Conservation (phyloP, 1,139 yeast species). For the Starmera stellimalicola region DNA sequence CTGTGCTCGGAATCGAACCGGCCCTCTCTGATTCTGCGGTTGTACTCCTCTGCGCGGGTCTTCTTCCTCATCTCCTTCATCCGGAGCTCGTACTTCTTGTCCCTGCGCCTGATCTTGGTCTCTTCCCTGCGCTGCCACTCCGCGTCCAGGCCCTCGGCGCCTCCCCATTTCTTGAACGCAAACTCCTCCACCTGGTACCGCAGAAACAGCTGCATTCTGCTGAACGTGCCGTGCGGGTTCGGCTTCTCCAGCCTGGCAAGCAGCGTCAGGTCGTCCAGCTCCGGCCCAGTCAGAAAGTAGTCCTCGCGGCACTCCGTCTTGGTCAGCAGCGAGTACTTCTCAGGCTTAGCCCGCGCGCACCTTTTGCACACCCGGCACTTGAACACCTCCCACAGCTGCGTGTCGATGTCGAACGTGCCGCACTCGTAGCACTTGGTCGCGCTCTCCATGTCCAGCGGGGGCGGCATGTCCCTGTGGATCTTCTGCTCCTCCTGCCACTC, state of each 20-base stretch:
- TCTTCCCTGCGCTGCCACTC: conserved; percentile 86
- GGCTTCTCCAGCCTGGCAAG: conserved; percentile 80
- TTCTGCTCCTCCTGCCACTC: conserved; percentile 71
- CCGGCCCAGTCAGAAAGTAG: conserved; percentile 88
- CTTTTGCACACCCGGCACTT: conserved; percentile 66
- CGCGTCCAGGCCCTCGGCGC: conserved; percentile 77
- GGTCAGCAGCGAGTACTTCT: conserved; percentile 81
- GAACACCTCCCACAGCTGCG: conserved; percentile 59
- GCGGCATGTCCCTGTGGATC: conserved; percentile 46
- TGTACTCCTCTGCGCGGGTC: conserved; percentile 87
- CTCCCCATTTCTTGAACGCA: conserved; percentile 94
- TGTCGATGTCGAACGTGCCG: conserved; percentile 67
- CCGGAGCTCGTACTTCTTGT: conserved; percentile 66
- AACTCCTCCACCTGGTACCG: conserved; percentile 86
- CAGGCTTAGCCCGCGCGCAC: conserved; percentile 67
- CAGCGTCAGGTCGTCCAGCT: conserved; percentile 58
- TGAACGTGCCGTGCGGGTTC: conserved; percentile 84
- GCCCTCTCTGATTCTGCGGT: conserved; percentile 51
- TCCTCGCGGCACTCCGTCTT: conserved; percentile 95
- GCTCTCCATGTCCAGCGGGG: conserved; percentile 57
- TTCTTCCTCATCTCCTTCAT: conserved; percentile 80
- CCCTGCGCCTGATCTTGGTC: conserved; percentile 62
- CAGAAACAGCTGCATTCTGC: conserved; percentile 85
- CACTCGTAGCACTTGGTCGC: conserved; percentile 85
- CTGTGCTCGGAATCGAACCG: conserved; percentile 43